A percentile compares a stretch with the other conserved stretches of the same genome.
Evolutionary conservation across 495 filamentous ascomycete genomes (phyloP).

Genomic region (Pyrenula massariospora): DNA sequence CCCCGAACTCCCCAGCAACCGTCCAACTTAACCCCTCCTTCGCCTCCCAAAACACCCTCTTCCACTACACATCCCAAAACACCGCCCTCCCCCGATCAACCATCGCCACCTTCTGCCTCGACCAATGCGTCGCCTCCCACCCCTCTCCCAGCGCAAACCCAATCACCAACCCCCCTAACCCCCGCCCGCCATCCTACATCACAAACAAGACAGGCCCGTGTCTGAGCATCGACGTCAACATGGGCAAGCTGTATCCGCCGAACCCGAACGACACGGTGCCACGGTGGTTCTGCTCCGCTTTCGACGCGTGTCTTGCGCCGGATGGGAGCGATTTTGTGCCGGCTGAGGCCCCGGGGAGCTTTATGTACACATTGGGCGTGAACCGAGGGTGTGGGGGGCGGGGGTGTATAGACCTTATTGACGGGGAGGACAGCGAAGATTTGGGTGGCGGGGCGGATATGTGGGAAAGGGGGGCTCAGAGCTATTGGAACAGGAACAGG

Average conservation of each 20-base stretch:
- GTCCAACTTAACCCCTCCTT: conserved; percentile 1
- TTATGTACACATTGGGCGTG: conserved; percentile 1
- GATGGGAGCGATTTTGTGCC: conserved; percentile 4
- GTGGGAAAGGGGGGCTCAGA: too few species aligned
- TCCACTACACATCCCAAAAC: neutral
- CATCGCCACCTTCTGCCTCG: neutral
- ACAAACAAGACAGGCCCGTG: conserved; percentile 2
- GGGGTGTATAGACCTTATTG: too few species aligned
- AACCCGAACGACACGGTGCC: neutral
- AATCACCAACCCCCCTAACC: neutral
- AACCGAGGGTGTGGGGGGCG: neutral
- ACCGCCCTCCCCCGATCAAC: neutral
- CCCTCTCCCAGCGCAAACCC: neutral
- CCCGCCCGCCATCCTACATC: neutral
- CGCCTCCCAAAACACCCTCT: neutral
- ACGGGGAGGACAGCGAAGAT: too few species aligned
- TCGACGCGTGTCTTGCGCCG: conserved; percentile 1
- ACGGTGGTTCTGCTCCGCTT: conserved; percentile 1
- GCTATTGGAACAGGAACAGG: too few species aligned
- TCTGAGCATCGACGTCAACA: conserved; percentile 1
- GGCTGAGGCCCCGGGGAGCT: neutral
- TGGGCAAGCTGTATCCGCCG: neutral
- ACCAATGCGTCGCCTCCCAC: neutral
- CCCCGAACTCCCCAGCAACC: neutral
- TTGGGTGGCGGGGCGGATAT: too few species aligned